Evolutionary conservation across 208 protist genomes (phyloP), one percentile per base, ranked within the genome.

Genomic region (Acanthamoeba castellanii): DNA sequence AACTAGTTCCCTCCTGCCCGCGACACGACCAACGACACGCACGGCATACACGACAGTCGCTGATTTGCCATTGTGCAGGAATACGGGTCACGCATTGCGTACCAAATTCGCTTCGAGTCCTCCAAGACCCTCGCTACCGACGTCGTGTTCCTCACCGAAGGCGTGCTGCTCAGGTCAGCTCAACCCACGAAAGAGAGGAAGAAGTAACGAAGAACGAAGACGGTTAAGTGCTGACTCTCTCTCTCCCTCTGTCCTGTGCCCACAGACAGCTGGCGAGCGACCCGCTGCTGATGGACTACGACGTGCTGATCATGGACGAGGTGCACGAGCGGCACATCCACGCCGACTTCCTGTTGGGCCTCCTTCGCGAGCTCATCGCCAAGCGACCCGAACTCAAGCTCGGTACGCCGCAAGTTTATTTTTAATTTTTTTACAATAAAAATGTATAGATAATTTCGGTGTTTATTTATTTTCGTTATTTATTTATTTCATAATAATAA

Each of bases 301-400:
- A 94, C 27, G 89, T 94, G 22, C 96, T 99, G 20, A 96, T 99
- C 50, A 97, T 99, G 97, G 98, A 99, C 96, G 98, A 99, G 96
- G 98, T 98, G 5, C 98, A 99, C 95, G 98, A 99, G 96, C 92
- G 98, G 37, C 98, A 97, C 25, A 95, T 99, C 30, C 96, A 99
- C 78, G 99, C 99, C 14, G 99, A 99, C 95, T 98, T 99, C 32
- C 96, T 99, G 32, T 99, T 99, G 97, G 99, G 99, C 22, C 97
- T 99, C 59, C 96, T 99, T 55, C 98, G 98, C 93, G 97, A 97
- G 34, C 84, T 98, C 2, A 45, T 98, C 3, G 25, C 94, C 5
- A 47, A 96, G 22, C 91, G 98, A 4, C 94, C 97, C 0, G 99
- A 99, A 93, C 94, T 99, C 13, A 99, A 99, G 96, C 96, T 99